Percentiles rank a stretch among this genome's conserved stretches.
Conservation (phyloP, 108 stramenopile species). For the Skeletonema marinoi region DNA sequence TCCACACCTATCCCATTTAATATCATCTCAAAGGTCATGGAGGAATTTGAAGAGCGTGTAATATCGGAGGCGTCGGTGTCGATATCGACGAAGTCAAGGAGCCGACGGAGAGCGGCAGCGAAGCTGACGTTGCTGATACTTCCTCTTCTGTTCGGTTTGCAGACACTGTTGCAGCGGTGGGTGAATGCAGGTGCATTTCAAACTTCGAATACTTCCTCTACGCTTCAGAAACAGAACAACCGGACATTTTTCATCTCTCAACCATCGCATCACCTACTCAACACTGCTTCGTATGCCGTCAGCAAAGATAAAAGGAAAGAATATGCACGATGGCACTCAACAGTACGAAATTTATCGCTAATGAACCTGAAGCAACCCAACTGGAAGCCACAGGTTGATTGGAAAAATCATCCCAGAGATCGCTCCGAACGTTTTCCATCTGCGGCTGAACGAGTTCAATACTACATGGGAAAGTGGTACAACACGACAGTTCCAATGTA, state of each 20-base stretch:
- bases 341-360: constrained; percentile 30
- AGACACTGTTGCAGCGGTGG: background rate
- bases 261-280: background rate
- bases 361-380: constrained; percentile 18
- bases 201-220: background rate
- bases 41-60: background rate
- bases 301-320: constrained; percentile 19
- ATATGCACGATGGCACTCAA: constrained; percentile 37
- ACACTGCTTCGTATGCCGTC: constrained; percentile 10
- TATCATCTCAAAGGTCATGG: background rate
- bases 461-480: constrained; percentile 54
- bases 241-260: background rate
- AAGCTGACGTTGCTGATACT: background rate
- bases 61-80: constrained; percentile 2
- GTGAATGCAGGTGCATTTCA: background rate
- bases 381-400: constrained; percentile 33
- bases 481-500: constrained; percentile 38
- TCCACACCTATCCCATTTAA: too few species aligned
- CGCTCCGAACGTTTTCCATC: constrained; percentile 40
- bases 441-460: constrained; percentile 31
- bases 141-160: background rate
- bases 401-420: constrained; percentile 25
- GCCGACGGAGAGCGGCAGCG: background rate
- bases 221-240: background rate
- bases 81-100: background rate